Evolutionary conservation across 2,329 filamentous ascomycete species (phyloP).

Genomic region (Neophaeococcomyces aloes): DNA sequence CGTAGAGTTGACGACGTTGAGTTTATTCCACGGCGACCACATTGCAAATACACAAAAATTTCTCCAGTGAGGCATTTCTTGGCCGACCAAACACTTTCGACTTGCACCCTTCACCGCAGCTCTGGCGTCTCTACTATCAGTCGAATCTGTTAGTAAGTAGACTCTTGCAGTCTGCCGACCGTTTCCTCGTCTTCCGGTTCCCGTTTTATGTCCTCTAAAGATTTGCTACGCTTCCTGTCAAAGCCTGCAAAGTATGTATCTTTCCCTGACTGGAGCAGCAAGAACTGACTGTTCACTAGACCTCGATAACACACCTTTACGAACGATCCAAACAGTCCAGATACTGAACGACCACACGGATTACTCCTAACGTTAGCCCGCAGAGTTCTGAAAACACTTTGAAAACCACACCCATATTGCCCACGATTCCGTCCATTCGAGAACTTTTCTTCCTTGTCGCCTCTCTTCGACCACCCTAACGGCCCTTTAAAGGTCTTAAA

Average conservation of each 20-base stretch:
- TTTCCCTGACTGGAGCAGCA: neutral
- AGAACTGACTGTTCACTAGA: slow-evolving; percentile 30
- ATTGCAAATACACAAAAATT: neutral
- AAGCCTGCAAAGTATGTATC: slow-evolving; percentile 78
- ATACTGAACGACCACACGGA: slow-evolving; percentile 40
- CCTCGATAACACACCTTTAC: slow-evolving; percentile 57
- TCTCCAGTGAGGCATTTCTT: slow-evolving; percentile 7
- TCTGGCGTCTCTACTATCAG: slow-evolving; percentile 5
- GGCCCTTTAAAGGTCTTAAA: slow-evolving; percentile 51
- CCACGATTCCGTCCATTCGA: slow-evolving; percentile 81
- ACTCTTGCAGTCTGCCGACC: slow-evolving; percentile 2
- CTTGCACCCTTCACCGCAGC: neutral
- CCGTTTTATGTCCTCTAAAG: slow-evolving; percentile 68
- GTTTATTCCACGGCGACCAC: too few relatives aligned
- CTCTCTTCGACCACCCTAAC: slow-evolving; percentile 86
- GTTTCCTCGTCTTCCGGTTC: slow-evolving; percentile 36
- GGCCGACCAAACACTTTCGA: neutral
- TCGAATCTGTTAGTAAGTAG: neutral
- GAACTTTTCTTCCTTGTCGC: slow-evolving; percentile 72
- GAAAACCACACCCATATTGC: slow-evolving; percentile 36
- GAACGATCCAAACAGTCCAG: slow-evolving; percentile 76
- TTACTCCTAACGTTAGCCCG: too few relatives aligned
- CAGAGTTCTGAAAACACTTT: slow-evolving; percentile 45
- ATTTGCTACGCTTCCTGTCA: slow-evolving; percentile 84
- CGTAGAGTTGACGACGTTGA: too few relatives aligned